phyloP scores from a whole-genome alignment of 139 green algal genomes.

The Edaphochlamys debaryana region DNA sequence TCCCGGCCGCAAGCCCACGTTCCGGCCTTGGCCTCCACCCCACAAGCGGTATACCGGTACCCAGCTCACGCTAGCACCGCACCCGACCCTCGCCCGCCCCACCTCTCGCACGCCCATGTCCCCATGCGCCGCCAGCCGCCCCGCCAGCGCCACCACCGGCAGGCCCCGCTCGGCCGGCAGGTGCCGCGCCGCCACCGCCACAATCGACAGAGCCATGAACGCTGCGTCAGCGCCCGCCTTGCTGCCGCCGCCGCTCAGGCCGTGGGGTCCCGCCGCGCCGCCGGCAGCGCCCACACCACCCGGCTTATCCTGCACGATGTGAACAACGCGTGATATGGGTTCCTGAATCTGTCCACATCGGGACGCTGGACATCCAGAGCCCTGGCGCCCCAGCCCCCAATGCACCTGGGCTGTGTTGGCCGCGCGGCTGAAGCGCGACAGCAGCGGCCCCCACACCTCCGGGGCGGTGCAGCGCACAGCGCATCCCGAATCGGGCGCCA shows the following conservation, averaged over 20 bases:
- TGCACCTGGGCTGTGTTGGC: neutral
- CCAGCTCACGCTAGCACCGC: no score
- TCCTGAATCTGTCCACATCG: no score
- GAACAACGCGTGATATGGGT: no score
- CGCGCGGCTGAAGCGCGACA: neutral
- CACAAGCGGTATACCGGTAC: no score
- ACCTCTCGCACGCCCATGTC: slow-evolving; percentile 27
- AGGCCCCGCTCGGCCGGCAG: slow-evolving; percentile 20
- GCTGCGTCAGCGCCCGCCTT: neutral
- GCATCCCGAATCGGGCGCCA: no score
- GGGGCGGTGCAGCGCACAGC: neutral
- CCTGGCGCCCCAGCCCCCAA: neutral
- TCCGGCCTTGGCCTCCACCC: no score
- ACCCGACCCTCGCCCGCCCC: neutral
- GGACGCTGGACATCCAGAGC: no score
- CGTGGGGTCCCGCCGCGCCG: neutral
- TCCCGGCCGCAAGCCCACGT: no score
- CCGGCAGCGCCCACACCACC: neutral
- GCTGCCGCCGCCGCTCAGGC: neutral
- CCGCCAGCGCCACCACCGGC: slow-evolving; percentile 7
- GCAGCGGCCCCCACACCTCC: no score
- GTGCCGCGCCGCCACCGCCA: slow-evolving; percentile 31
- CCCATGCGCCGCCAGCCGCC: neutral
- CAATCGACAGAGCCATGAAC: slow-evolving; percentile 27
- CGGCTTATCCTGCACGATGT: neutral